phyloP scores from a whole-genome alignment of 768 basidiomycete genomes.

The Lactarius deliciosus region DNA sequence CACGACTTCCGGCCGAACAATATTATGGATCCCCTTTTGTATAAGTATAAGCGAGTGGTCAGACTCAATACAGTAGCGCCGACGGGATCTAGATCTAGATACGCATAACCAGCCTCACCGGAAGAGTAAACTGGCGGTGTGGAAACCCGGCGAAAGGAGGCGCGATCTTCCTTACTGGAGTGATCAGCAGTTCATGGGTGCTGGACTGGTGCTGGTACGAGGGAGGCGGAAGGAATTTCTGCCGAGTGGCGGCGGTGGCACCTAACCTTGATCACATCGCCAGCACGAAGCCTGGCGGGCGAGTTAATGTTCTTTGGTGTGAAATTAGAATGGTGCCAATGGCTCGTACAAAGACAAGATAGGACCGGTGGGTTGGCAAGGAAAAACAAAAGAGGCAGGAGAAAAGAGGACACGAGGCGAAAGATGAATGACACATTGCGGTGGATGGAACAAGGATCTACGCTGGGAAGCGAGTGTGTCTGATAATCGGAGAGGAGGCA shows the following conservation, averaged over 20 bases:
- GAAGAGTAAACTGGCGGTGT: constrained; percentile 10
- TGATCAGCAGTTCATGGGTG: constrained; percentile 20
- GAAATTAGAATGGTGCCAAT: constrained; percentile 10
- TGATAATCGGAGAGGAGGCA: constrained; percentile 1
- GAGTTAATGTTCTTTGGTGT: constrained; percentile 12
- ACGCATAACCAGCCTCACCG: constrained; percentile 3
- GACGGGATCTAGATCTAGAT: constrained; percentile 16
- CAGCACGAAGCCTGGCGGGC: constrained; percentile 14
- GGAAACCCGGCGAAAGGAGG: constrained; percentile 10
- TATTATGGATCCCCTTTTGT: constrained; percentile 12
- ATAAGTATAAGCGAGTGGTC: neutral
- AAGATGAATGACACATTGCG: constrained; percentile 16
- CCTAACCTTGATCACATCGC: constrained; percentile 25
- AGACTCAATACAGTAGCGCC: constrained; percentile 2
- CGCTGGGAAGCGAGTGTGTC: neutral
- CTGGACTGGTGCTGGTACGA: constrained; percentile 15
- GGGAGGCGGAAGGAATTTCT: constrained; percentile 8
- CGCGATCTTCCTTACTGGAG: constrained; percentile 16
- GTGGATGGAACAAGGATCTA: constrained; percentile 20
- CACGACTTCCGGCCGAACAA: constrained; percentile 1
- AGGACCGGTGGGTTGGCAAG: constrained; percentile 12
- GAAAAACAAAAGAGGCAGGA: constrained; percentile 11
- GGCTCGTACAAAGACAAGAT: constrained; percentile 19
- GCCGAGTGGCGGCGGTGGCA: constrained; percentile 19
- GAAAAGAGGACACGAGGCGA: constrained; percentile 5